Percentiles rank a stretch among this genome's conserved stretches.
Evolutionary conservation across 2,329 filamentous ascomycete genomes (phyloP).

Genomic region (Cercospora zeina): DNA sequence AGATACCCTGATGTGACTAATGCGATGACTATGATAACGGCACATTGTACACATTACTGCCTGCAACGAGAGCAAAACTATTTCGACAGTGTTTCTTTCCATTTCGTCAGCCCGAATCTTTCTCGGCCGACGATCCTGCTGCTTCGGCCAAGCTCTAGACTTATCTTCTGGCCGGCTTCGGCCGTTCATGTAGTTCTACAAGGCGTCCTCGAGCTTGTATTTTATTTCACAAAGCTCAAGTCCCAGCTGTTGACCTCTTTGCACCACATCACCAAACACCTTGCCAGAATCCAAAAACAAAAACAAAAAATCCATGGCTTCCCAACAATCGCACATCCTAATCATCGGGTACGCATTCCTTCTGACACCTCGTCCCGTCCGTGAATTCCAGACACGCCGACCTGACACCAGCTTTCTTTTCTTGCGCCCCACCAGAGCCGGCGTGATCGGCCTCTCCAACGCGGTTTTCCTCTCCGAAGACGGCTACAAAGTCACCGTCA

Average conservation of each 20-base stretch:
- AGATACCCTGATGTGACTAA: slow-evolving; percentile 17
- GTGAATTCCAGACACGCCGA: no score
- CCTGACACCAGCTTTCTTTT: no score
- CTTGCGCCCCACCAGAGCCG: slow-evolving; percentile 48
- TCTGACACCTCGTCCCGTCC: no score
- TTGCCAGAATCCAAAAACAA: no score
- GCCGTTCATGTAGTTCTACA: background rate
- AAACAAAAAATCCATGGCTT: no score
- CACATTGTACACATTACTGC: slow-evolving; percentile 11
- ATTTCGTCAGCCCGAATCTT: background rate
- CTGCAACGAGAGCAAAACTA: background rate
- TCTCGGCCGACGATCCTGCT: background rate
- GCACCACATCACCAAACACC: no score
- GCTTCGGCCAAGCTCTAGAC: slow-evolving; percentile 18
- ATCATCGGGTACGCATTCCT: slow-evolving; percentile 27
- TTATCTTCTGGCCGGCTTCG: slow-evolving; percentile 10
- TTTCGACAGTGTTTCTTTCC: background rate
- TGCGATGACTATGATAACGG: slow-evolving; percentile 10
- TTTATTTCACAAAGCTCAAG: no score
- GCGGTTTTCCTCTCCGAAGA: slow-evolving; percentile 47
- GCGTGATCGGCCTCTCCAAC: slow-evolving; percentile 51
- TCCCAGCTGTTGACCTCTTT: no score
- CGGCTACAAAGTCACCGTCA: slow-evolving; percentile 46
- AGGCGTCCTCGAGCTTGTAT: background rate
- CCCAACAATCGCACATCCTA: slow-evolving; percentile 21